Percentiles rank a stretch among this genome's conserved stretches.
Conservation (phyloP, 805 yeast genomes). For the Lipomyces mesembrius region DNA sequence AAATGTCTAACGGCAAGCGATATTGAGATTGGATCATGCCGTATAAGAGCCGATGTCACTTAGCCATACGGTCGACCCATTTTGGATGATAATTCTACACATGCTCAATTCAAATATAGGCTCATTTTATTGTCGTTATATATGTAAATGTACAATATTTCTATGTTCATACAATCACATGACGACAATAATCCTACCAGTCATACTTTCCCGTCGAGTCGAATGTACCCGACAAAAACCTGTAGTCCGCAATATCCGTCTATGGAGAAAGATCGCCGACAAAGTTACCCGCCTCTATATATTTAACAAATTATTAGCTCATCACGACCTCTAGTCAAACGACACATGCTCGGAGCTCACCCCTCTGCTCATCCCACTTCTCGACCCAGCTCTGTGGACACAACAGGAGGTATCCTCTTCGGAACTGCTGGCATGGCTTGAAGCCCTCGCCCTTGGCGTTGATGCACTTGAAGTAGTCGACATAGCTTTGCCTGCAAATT, state of each 20-base stretch:
- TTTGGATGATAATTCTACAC: neutral
- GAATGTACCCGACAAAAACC: neutral
- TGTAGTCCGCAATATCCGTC: neutral
- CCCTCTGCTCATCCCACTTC: constrained; percentile 53
- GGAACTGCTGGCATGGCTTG: constrained; percentile 95
- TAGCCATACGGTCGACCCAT: no score
- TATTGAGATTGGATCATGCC: no score
- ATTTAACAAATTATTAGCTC: neutral
- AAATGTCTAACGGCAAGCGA: no score
- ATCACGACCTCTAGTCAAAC: neutral
- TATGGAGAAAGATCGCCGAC: constrained; percentile 37
- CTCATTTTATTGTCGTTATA: neutral
- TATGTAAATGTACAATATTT: neutral
- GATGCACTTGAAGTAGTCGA: constrained; percentile 97
- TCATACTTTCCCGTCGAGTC: neutral
- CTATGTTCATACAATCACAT: neutral
- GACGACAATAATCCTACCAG: neutral
- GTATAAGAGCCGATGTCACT: no score
- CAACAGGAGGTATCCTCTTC: constrained; percentile 66
- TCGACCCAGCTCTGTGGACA: constrained; percentile 49
- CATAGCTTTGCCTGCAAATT: constrained; percentile 70
- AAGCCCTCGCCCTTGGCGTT: constrained; percentile 97
- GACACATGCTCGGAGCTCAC: constrained; percentile 12
- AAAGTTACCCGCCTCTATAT: constrained; percentile 39
- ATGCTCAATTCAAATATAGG: neutral